Percentiles rank a stretch among this genome's conserved stretches.
These are phyloP conservation scores for Plectosphaerella sp. DNA, from an alignment of 2,329 filamentous ascomycete genomes.

Conservation along the genomic window DNA sequence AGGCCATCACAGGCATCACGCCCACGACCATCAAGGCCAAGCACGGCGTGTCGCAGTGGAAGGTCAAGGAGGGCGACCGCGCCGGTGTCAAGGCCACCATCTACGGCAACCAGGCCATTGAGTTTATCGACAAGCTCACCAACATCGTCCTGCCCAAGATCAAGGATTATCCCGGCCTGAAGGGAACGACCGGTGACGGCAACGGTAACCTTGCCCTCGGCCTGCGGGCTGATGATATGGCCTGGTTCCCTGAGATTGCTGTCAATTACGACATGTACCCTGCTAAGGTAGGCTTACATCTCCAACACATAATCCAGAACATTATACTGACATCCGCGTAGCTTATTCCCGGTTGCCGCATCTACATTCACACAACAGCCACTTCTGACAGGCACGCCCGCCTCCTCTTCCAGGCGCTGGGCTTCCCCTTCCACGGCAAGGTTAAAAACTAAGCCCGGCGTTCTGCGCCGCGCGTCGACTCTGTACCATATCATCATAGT, in stretches of 20 bases:
- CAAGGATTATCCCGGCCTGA: constrained; percentile 84
- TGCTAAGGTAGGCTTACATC: constrained; percentile 25
- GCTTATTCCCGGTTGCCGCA: constrained; percentile 82
- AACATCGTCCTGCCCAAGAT: constrained; percentile 90
- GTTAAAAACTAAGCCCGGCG: constrained; percentile 29
- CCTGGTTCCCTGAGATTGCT: constrained; percentile 89
- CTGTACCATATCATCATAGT: constrained; percentile 7
- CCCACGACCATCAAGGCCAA: constrained; percentile 66
- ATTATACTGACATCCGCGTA: constrained; percentile 17
- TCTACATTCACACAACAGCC: constrained; percentile 80
- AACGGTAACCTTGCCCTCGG: constrained; percentile 86
- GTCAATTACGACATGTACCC: constrained; percentile 81
- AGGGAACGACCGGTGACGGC: constrained; percentile 68
- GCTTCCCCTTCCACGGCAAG: constrained; percentile 74
- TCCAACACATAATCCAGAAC: constrained; percentile 48
- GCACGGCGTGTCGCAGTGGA: constrained; percentile 70
- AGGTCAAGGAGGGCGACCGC: constrained; percentile 65
- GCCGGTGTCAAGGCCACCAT: constrained; percentile 75
- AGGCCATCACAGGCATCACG: constrained; percentile 77
- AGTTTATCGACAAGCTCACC: constrained; percentile 86
- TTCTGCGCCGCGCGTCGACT: neutral
- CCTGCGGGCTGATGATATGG: constrained; percentile 68
- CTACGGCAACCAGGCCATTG: constrained; percentile 74
- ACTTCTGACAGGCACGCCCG: constrained; percentile 81
- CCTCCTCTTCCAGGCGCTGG: constrained; percentile 52